These are phyloP conservation scores for Cyclaneusma minus DNA, from an alignment of 2,329 filamentous ascomycete genomes.

Conservation along the genomic window DNA sequence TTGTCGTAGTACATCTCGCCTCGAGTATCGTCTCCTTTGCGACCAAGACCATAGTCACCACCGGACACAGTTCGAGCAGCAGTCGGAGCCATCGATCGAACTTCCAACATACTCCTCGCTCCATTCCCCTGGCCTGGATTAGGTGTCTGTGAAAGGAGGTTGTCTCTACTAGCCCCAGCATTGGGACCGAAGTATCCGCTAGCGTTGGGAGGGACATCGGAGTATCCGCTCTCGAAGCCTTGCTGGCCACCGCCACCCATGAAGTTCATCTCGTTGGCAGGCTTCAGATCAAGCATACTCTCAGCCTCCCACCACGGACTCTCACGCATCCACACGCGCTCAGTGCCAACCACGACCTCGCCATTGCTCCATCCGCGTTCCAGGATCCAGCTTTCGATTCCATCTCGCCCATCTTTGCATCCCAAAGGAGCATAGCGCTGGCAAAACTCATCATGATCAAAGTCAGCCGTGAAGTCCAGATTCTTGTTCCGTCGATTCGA, in stretches of 20 bases:
- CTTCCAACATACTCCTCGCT: constrained; percentile 29
- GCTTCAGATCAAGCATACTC: constrained; percentile 80
- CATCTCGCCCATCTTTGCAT: constrained; percentile 79
- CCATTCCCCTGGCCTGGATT: constrained; percentile 16
- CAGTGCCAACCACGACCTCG: constrained; percentile 78
- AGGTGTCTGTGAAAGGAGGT: constrained; percentile 34
- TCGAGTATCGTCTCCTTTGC: constrained; percentile 66
- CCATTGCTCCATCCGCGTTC: constrained; percentile 98
- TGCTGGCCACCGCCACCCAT: constrained; percentile 29
- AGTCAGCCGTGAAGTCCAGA: constrained; percentile 92
- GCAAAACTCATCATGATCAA: constrained; percentile 84
- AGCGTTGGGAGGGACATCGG: constrained; percentile 30
- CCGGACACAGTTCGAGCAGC: constrained; percentile 38
- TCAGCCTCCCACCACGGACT: constrained; percentile 96
- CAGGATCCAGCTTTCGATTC: constrained; percentile 84
- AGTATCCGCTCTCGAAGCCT: constrained; percentile 59
- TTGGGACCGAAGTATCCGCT: constrained; percentile 59
- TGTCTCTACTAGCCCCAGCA: constrained; percentile 55
- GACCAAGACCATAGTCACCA: constrained; percentile 81
- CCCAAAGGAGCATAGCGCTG: constrained; percentile 70
- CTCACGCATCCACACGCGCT: constrained; percentile 93
- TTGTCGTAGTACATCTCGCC: constrained; percentile 60
- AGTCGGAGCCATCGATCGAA: constrained; percentile 46
- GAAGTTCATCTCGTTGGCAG: constrained; percentile 13
- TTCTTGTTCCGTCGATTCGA: constrained; percentile 82